A percentile compares a stretch with the other conserved stretches of the same genome.
phyloP scores from a whole-genome alignment of 2,329 filamentous ascomycete genomes.

The Amauroascus verrucosus region DNA sequence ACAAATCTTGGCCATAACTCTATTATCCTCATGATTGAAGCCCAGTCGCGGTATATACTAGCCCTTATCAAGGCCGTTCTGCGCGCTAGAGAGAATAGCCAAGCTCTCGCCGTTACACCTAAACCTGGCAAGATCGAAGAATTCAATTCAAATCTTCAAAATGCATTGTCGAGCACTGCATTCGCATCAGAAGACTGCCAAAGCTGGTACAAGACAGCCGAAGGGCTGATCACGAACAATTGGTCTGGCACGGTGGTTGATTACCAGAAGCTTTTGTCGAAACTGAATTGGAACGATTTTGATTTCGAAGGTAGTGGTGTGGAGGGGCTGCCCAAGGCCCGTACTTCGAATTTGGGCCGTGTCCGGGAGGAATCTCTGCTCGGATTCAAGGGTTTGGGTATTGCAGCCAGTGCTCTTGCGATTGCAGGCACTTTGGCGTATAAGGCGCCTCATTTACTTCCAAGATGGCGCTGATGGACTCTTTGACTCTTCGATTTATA shows the following conservation, averaged over 20 bases:
- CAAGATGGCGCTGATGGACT: conserved; percentile 5
- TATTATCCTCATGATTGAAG: conserved; percentile 54
- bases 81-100: conserved; percentile 33
- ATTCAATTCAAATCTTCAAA: conserved; percentile 42
- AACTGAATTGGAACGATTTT: conserved; percentile 23
- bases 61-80: conserved; percentile 42
- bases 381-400: conserved; percentile 37
- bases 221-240: conserved; percentile 49
- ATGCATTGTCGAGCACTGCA: conserved; percentile 33
- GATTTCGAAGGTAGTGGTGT: conserved; percentile 18
- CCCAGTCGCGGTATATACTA: conserved; percentile 47
- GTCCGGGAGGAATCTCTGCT: conserved; percentile 29
- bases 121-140: conserved; percentile 29
- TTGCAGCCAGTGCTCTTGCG: conserved; percentile 62
- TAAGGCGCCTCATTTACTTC: conserved; percentile 12
- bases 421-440: conserved; percentile 6
- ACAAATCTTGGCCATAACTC: conserved; percentile 47
- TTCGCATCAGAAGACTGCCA: conserved; percentile 48
- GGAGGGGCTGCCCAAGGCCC: conserved; percentile 14
- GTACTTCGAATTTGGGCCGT: conserved; percentile 18
- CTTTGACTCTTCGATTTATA: not conserved
- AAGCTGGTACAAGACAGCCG: conserved; percentile 48
- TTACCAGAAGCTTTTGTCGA: conserved; percentile 42
- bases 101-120: conserved; percentile 39
- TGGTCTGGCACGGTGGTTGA: conserved; percentile 46